Evolutionary conservation across 306 rosid genomes (phyloP).

Genomic region (Pyrus bretschneideri): DNA sequence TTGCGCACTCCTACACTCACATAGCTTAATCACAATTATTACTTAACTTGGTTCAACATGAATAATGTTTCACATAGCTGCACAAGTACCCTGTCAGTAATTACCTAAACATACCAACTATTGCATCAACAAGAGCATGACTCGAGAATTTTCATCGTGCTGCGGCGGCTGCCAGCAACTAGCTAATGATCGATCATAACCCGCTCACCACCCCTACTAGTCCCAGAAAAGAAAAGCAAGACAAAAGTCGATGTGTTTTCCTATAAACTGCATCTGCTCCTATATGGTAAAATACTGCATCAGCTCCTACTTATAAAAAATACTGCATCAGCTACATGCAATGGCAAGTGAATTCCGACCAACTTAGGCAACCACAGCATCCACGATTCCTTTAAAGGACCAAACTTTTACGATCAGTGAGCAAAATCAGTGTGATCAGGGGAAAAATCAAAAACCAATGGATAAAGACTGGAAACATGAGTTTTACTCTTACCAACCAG

Average conservation of each 20-base stretch:
- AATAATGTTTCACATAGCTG: not conserved
- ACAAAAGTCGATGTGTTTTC: not conserved
- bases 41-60: not conserved
- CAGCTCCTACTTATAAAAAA: too few species aligned
- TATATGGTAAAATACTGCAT: too few species aligned
- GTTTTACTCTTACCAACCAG: slow-evolving; percentile 38
- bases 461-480: slow-evolving; percentile 14
- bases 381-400: slow-evolving; percentile 24
- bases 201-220: not conserved
- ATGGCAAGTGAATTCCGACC: slow-evolving; percentile 18
- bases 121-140: slow-evolving; percentile 8
- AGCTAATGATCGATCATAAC: not conserved
- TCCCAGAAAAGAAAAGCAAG: not conserved
- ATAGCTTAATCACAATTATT: not conserved
- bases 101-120: not conserved
- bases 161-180: not conserved
- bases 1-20: too few species aligned
- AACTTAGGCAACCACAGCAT: slow-evolving; percentile 33
- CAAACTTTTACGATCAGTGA: slow-evolving; percentile 28
- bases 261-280: slow-evolving; percentile 25
- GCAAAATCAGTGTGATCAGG: slow-evolving; percentile 16
- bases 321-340: slow-evolving; percentile 29
- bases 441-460: slow-evolving; percentile 10
- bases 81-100: not conserved
- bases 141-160: not conserved